Percentiles rank a stretch among this genome's conserved stretches.
Evolutionary conservation across 1,139 yeast genomes (phyloP).

Genomic region (Fermentozyma sake): DNA sequence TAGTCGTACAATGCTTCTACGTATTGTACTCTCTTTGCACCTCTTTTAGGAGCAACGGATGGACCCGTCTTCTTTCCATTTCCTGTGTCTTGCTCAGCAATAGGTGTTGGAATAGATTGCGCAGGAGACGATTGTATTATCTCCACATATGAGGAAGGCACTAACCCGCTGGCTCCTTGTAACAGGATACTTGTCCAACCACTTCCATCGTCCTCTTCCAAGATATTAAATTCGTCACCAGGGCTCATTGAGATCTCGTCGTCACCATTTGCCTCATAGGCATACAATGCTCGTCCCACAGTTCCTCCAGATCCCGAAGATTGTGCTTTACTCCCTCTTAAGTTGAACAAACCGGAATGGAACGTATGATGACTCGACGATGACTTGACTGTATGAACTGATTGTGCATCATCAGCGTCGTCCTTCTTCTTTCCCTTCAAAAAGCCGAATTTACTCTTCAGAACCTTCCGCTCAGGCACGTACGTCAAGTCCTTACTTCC

Average conservation of each 20-base stretch:
- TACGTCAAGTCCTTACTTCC: slow-evolving; percentile 66
- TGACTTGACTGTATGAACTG: slow-evolving; percentile 32
- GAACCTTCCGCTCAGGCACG: slow-evolving; percentile 38
- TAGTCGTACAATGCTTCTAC: slow-evolving; percentile 79
- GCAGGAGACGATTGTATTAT: slow-evolving; percentile 22
- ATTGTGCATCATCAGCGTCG: slow-evolving; percentile 20
- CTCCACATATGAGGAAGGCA: slow-evolving; percentile 82
- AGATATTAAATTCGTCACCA: slow-evolving; percentile 58
- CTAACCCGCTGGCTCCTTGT: slow-evolving; percentile 59
- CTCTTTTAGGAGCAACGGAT: slow-evolving; percentile 78
- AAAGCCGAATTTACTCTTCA: slow-evolving; percentile 54
- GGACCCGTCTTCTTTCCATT: slow-evolving; percentile 58
- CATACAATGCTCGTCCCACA: slow-evolving; percentile 51
- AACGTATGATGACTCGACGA: slow-evolving; percentile 20
- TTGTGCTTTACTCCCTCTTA: slow-evolving; percentile 34
- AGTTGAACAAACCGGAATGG: slow-evolving; percentile 32
- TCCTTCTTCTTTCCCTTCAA: slow-evolving; percentile 23
- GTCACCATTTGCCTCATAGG: slow-evolving; percentile 64
- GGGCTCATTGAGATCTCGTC: slow-evolving; percentile 66
- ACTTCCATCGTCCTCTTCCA: slow-evolving; percentile 77
- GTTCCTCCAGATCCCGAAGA: slow-evolving; percentile 17
- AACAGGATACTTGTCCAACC: slow-evolving; percentile 78
- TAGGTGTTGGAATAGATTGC: background rate
- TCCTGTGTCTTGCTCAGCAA: slow-evolving; percentile 12
- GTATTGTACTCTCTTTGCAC: slow-evolving; percentile 61